A percentile compares a stretch with the other conserved stretches of the same genome.
Evolutionary conservation across 116 monocot genomes (phyloP).

Genomic region (Papilionanthe hybrid): DNA sequence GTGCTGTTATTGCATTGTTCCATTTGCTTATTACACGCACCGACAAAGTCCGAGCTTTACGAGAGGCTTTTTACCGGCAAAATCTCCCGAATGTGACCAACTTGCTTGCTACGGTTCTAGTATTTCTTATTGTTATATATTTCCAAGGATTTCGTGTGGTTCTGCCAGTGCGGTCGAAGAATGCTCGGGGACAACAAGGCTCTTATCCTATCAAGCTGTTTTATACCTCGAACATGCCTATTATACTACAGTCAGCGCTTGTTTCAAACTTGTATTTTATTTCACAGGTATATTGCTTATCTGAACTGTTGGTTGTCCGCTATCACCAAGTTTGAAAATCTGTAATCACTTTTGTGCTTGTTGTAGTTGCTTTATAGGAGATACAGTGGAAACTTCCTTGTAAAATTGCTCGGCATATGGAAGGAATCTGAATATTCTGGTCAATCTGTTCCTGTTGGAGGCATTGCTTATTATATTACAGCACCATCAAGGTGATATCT

Average conservation of each 20-base stretch:
- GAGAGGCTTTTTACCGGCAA: slow-evolving; percentile 63
- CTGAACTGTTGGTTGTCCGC: not conserved
- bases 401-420: slow-evolving; percentile 60
- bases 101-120: slow-evolving; percentile 52
- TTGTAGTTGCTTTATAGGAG: slow-evolving; percentile 61
- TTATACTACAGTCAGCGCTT: slow-evolving; percentile 63
- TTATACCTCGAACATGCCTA: slow-evolving; percentile 73
- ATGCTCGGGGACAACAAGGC: slow-evolving; percentile 69
- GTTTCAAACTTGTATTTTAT: slow-evolving; percentile 68
- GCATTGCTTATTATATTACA: slow-evolving; percentile 67
- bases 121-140: slow-evolving; percentile 62
- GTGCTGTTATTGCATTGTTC: slow-evolving; percentile 60
- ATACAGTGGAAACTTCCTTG: slow-evolving; percentile 65
- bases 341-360: not conserved
- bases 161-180: slow-evolving; percentile 68
- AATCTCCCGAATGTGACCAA: slow-evolving; percentile 73
- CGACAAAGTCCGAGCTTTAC: slow-evolving; percentile 62
- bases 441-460: slow-evolving; percentile 64
- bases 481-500: slow-evolving; percentile 47
- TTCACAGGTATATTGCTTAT: slow-evolving; percentile 35
- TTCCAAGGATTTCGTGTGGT: slow-evolving; percentile 75
- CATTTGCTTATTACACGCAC: slow-evolving; percentile 53
- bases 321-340: not conserved
- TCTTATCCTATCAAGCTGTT: slow-evolving; percentile 72
- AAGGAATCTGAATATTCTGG: slow-evolving; percentile 67